These are phyloP conservation scores for Collybiopsis confluens DNA, from an alignment of 768 basidiomycete genomes.

Conservation along the genomic window DNA sequence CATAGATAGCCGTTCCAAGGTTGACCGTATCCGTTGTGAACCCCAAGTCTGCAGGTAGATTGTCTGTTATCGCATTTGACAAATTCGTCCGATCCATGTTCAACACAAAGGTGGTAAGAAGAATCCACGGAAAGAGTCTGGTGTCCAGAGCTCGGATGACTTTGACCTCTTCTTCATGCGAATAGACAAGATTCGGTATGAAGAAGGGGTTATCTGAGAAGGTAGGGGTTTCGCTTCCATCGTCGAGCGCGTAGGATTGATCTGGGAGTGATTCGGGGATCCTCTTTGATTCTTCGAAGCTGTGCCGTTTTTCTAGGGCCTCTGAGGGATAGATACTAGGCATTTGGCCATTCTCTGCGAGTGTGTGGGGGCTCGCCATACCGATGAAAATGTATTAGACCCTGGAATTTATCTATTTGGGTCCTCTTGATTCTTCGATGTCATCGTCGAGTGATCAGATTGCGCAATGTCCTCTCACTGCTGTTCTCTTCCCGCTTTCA, in stretches of 20 bases:
- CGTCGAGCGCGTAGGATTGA: background rate
- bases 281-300: no score
- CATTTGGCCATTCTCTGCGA: no score
- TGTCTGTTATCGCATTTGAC: conserved; percentile 38
- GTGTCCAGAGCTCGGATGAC: conserved; percentile 26
- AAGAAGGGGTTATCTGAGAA: conserved; percentile 20
- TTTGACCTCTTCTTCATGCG: conserved; percentile 26
- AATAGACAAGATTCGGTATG: conserved; percentile 25
- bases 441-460: conserved; percentile 9
- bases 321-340: background rate
- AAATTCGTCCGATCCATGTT: conserved; percentile 41
- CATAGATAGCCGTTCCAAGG: conserved; percentile 31
- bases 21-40: conserved; percentile 38
- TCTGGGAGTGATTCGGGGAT: no score
- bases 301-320: background rate
- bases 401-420: no score
- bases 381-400: background rate
- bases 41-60: conserved; percentile 32
- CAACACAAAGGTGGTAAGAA: conserved; percentile 27
- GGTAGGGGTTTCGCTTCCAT: conserved; percentile 3
- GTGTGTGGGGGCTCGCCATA: background rate
- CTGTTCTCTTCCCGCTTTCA: no score
- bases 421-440: conserved; percentile 1
- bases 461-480: conserved; percentile 10
- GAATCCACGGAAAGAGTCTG: conserved; percentile 27